These are phyloP conservation scores for Persicaria tinctoria DNA, from an alignment of 148 eudicot species.

Conservation along the genomic window DNA sequence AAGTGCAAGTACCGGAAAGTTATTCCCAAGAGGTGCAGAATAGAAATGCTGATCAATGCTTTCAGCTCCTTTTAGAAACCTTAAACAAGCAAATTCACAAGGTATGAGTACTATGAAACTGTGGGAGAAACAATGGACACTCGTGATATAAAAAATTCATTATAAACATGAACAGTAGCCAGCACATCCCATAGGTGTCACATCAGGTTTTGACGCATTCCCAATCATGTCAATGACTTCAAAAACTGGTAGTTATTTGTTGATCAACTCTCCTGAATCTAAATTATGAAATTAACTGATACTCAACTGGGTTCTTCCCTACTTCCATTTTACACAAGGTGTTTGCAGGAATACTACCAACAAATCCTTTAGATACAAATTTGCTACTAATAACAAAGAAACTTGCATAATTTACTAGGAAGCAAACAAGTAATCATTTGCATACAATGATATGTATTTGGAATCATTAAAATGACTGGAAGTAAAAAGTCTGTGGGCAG, in stretches of 20 bases:
- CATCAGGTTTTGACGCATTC: background rate
- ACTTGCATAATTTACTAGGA: background rate
- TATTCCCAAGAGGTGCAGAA: constrained; percentile 66
- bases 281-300: background rate
- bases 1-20: constrained; percentile 60
- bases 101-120: background rate
- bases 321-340: too few relatives aligned
- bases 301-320: background rate
- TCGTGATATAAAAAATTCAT: too few relatives aligned
- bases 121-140: background rate
- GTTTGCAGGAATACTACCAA: background rate
- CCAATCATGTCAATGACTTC: background rate
- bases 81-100: constrained; percentile 16
- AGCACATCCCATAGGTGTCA: background rate
- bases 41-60: constrained; percentile 87
- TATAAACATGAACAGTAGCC: background rate
- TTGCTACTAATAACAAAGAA: background rate
- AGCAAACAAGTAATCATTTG: background rate
- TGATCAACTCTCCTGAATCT: background rate
- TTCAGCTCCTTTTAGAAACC: constrained; percentile 92
- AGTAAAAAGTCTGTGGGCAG: too few relatives aligned
- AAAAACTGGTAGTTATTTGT: background rate
- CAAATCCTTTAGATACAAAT: background rate
- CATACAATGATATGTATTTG: background rate
- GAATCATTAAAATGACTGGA: too few relatives aligned